Percentiles rank a stretch among this genome's conserved stretches.
Conservation (phyloP, 768 basidiomycete genomes). For the Rhodosporidiobolus odoratus region DNA sequence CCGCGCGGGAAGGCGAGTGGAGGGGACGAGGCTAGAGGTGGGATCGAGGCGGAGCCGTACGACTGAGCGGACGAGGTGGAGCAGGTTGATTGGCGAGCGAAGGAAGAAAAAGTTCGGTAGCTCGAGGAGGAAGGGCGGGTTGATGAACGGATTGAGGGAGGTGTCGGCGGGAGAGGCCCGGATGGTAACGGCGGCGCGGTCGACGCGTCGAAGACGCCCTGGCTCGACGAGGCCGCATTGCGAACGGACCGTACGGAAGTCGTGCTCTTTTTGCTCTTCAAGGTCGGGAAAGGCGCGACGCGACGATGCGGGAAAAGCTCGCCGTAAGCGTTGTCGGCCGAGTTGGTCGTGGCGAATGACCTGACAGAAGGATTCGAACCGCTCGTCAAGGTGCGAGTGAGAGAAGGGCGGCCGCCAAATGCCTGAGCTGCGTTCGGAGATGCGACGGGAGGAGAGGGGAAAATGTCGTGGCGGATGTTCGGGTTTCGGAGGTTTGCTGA, state of each 20-base stretch:
- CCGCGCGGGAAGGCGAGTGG: not conserved
- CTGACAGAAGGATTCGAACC: not conserved
- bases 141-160: not conserved
- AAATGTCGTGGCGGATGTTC: slow-evolving; percentile 9
- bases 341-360: not conserved
- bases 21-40: not conserved
- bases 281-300: slow-evolving; percentile 22
- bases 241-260: slow-evolving; percentile 1
- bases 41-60: not conserved
- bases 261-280: slow-evolving; percentile 13
- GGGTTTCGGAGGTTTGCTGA: not conserved
- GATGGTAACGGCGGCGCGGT: slow-evolving; percentile 8
- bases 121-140: not conserved
- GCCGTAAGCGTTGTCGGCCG: not conserved
- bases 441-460: not conserved
- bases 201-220: not conserved
- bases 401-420: not conserved
- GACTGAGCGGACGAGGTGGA: slow-evolving; percentile 7
- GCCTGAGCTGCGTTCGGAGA: not conserved
- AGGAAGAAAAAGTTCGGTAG: slow-evolving; percentile 24
- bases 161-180: not conserved
- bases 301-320: slow-evolving; percentile 18
- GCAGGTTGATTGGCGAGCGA: slow-evolving; percentile 20
- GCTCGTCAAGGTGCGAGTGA: not conserved
- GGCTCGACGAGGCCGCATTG: not conserved